Conservation (phyloP, 148 eudicot species). For the Tetragonia tetragonoides region DNA sequence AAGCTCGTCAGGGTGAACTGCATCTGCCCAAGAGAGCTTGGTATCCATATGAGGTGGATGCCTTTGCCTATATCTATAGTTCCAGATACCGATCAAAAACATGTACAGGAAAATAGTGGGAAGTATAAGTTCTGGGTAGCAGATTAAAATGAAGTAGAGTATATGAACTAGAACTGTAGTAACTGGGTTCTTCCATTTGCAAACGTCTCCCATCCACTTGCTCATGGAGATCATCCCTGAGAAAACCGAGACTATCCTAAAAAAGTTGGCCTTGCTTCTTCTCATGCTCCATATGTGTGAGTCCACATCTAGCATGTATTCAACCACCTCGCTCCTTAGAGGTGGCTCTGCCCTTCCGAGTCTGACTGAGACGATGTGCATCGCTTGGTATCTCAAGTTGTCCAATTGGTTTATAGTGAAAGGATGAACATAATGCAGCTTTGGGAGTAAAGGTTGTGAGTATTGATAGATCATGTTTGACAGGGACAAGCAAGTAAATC, state of each 20-base stretch:
- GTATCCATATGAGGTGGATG: slow-evolving; percentile 43
- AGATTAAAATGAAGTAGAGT: slow-evolving; percentile 37
- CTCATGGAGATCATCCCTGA: slow-evolving; percentile 34
- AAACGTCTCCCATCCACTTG: slow-evolving; percentile 37
- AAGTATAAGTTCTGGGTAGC: slow-evolving; percentile 40
- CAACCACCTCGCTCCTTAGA: slow-evolving; percentile 35
- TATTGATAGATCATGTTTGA: slow-evolving; percentile 35
- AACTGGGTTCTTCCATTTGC: slow-evolving; percentile 40
- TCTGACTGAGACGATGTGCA: slow-evolving; percentile 35
- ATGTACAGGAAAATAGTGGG: slow-evolving; percentile 38
- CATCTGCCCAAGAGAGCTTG: slow-evolving; percentile 39
- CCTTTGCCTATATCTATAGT: slow-evolving; percentile 34
- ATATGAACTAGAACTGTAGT: slow-evolving; percentile 37
- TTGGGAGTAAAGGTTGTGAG: slow-evolving; percentile 35
- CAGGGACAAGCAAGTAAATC: slow-evolving; percentile 39
- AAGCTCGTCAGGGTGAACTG: slow-evolving; percentile 35
- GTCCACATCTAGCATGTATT: slow-evolving; percentile 38
- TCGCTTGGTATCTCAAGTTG: slow-evolving; percentile 37
- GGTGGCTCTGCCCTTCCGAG: slow-evolving; percentile 41
- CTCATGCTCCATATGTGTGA: slow-evolving; percentile 48
- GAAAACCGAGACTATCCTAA: slow-evolving; percentile 34
- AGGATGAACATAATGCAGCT: slow-evolving; percentile 38
- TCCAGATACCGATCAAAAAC: slow-evolving; percentile 38
- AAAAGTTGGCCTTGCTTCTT: slow-evolving; percentile 40
- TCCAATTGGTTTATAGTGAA: slow-evolving; percentile 35